Conservation (phyloP, 1,284 basidiomycete genomes). For the Cystobasidiaceae sp. region DNA sequence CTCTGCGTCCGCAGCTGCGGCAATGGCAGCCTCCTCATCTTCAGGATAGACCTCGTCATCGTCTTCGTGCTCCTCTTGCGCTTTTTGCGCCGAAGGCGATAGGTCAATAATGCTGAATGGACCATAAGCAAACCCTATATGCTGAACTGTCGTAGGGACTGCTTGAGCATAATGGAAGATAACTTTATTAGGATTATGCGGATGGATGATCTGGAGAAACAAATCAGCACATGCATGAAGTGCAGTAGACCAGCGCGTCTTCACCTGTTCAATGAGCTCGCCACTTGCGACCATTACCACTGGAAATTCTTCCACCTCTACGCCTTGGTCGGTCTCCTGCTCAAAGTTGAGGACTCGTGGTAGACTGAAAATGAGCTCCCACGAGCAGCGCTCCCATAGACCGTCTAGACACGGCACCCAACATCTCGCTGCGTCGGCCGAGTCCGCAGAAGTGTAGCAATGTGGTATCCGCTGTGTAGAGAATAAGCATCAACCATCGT, state of each 20-base stretch:
- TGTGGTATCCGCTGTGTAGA: conserved; percentile 73
- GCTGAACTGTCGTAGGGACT: conserved; percentile 84
- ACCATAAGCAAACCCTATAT: conserved; percentile 91
- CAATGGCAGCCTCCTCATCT: conserved; percentile 52
- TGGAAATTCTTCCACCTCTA: conserved; percentile 59
- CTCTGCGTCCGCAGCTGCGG: conserved; percentile 38
- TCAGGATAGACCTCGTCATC: conserved; percentile 48
- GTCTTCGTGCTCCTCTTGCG: conserved; percentile 19
- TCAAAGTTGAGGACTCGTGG: conserved; percentile 74
- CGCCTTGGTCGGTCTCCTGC: conserved; percentile 51
- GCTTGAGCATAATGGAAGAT: conserved; percentile 91
- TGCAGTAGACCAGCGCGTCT: no score
- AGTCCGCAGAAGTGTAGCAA: conserved; percentile 81
- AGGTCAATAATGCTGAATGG: conserved; percentile 81
- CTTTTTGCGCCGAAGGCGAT: conserved; percentile 45
- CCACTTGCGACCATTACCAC: conserved; percentile 89
- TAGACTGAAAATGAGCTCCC: conserved; percentile 96
- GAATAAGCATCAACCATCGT: conserved; percentile 35
- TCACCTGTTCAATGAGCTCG: conserved; percentile 83
- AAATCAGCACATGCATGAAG: conserved; percentile 87
- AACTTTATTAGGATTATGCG: conserved; percentile 85
- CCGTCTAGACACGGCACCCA: conserved; percentile 98
- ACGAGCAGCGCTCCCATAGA: conserved; percentile 93
- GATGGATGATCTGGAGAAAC: conserved; percentile 89
- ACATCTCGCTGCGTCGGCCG: conserved; percentile 81